phyloP scores from a whole-genome alignment of 495 filamentous ascomycete species.

The Poronia punctata region DNA sequence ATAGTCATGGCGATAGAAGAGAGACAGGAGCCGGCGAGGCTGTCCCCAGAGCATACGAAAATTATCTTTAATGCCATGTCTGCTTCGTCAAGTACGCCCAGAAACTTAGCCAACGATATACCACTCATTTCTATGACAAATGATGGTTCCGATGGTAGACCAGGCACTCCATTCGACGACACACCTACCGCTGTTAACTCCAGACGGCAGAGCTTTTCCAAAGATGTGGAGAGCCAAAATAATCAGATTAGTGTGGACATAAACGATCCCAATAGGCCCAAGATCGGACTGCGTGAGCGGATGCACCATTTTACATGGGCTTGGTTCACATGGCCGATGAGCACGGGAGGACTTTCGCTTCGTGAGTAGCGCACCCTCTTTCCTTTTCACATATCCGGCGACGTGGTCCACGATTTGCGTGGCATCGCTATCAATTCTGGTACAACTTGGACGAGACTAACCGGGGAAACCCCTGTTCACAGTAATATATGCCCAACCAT shows the following conservation, averaged over 20 bases:
- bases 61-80: no score
- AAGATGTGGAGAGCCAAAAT: conserved; percentile 1
- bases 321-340: conserved; percentile 11
- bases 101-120: no score
- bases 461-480: conserved; percentile 2
- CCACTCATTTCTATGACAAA: no score
- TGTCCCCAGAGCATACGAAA: no score
- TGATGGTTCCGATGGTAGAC: background rate
- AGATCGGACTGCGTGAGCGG: conserved; percentile 4
- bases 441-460: background rate
- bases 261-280: conserved; percentile 9
- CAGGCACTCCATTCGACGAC: background rate
- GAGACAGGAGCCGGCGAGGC: no score
- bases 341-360: conserved; percentile 7
- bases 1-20: no score
- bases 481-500: conserved; percentile 51
- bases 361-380: background rate
- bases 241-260: background rate
- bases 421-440: background rate
- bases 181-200: conserved; percentile 4
- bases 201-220: conserved; percentile 1
- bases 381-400: background rate
- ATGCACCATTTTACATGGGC: conserved; percentile 13
- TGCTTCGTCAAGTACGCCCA: no score
- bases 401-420: background rate